Conservation (phyloP, 2,329 filamentous ascomycete genomes). For the Trichoderma pleuroti region DNA sequence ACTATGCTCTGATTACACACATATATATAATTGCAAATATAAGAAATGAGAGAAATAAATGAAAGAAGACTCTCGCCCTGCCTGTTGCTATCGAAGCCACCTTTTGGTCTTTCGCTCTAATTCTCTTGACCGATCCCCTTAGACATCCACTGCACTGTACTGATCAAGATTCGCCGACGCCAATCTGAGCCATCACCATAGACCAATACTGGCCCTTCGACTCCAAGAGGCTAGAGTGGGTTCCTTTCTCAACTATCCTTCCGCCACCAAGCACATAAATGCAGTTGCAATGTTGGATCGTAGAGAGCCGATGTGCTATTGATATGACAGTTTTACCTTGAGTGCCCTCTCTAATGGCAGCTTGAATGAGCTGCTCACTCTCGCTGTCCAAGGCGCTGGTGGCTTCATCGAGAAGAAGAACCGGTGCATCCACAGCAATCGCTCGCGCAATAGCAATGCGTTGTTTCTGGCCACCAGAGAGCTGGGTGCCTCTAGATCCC, state of each 20-base stretch:
- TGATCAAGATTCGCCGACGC: background rate
- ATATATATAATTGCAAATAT: background rate
- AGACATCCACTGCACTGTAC: background rate
- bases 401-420: conserved; percentile 11
- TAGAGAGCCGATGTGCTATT: conserved; percentile 3
- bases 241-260: background rate
- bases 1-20: too few species aligned
- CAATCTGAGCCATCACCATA: background rate
- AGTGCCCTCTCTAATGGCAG: background rate
- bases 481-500: conserved; percentile 49
- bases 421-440: background rate
- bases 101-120: background rate
- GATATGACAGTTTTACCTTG: background rate
- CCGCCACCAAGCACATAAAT: background rate
- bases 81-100: background rate
- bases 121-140: background rate
- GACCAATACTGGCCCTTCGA: background rate
- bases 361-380: background rate
- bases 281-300: background rate
- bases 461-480: conserved; percentile 21
- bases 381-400: conserved; percentile 5
- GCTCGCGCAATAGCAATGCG: conserved; percentile 19
- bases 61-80: background rate
- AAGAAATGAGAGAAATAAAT: background rate
- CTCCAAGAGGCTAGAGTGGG: background rate